Base-by-base conservation (phyloP, 441 rosid genomes). In the Populus hybrid region DNA sequence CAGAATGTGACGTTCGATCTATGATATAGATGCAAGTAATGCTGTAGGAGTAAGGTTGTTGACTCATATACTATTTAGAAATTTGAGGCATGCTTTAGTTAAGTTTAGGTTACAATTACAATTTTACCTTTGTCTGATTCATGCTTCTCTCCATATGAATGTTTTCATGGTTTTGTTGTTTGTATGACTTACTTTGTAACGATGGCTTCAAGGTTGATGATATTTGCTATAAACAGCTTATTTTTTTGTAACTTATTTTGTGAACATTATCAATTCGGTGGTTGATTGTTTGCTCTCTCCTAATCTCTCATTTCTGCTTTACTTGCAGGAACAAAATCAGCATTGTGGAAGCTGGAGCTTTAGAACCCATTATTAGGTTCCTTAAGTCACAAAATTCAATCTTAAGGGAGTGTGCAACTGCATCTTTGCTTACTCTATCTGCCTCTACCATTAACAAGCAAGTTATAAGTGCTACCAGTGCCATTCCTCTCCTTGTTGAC, bases 301-400 rank as follows among this genome's bases (percentile, higher is more conserved):
- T 20, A 42, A 69, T 75, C 77, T 46, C 75, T 42, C 32, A 30
- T 30, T 30, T 30, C 69, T 57, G 18, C 86, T 20, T 63, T 76
- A 36, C 68, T 79, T 86, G 81, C 93, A 95, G 99, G 87, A 95
- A 95, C 77, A 95, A 95, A 86, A 88, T 89, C 77, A 84, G 81
- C 72, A 95, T 95, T 16, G 86, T 95, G 54, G 91, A 92, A 86
- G 95, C 94, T 12, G 98, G 99, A 50, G 99, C 92, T 10, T 88
- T 95, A 63, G 90, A 89, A 71, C 92, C 97, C 28, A 87, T 95
- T 57, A 88, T 87, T 70, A 77, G 82, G 65, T 91, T 95, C 82
- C 92, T 95, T 69, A 89, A 85, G 75, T 92, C 90, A 40, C 76
- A 85, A n/a, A 88, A 83, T 67, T 73, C 76, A 75, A 88, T 83